Evolutionary conservation across 305 asterid genomes (phyloP).

Genomic region (Solanum hybrid): DNA sequence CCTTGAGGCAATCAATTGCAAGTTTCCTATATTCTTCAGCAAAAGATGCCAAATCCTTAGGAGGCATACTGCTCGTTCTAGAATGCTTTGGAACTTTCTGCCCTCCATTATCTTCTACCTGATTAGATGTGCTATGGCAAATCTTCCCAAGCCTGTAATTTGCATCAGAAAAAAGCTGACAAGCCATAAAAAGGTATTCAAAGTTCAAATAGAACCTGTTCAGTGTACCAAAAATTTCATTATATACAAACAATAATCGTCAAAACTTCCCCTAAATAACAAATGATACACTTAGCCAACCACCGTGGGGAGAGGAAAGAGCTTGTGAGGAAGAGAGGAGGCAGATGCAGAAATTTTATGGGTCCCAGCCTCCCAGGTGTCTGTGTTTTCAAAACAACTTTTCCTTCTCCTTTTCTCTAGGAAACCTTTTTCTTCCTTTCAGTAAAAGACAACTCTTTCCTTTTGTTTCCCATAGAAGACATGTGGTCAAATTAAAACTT

Average conservation of each 20-base stretch:
- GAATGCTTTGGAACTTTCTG: slow-evolving; percentile 39
- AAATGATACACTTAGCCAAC: background rate
- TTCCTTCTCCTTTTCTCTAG: background rate
- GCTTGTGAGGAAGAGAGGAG: background rate
- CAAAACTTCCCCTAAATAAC: background rate
- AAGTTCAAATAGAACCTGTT: background rate
- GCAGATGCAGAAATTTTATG: background rate
- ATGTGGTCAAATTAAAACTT: background rate
- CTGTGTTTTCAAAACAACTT: background rate
- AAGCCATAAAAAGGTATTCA: background rate
- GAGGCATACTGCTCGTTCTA: slow-evolving; percentile 51
- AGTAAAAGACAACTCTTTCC: background rate
- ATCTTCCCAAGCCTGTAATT: slow-evolving; percentile 65
- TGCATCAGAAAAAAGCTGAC: background rate
- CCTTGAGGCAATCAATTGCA: slow-evolving; percentile 95
- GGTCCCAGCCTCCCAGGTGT: background rate
- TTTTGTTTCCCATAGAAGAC: background rate
- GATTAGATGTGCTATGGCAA: slow-evolving; percentile 47
- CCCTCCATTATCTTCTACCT: slow-evolving; percentile 47
- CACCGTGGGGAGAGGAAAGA: background rate
- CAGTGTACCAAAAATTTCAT: background rate
- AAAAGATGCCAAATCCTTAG: slow-evolving; percentile 74
- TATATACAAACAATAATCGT: background rate
- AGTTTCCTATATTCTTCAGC: slow-evolving; percentile 93
- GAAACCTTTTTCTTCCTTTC: background rate